Percentiles rank a stretch among this genome's conserved stretches.
These are phyloP conservation scores for Microdochium bolleyi DNA, from an alignment of 2,329 filamentous ascomycete species.

Conservation along the genomic window DNA sequence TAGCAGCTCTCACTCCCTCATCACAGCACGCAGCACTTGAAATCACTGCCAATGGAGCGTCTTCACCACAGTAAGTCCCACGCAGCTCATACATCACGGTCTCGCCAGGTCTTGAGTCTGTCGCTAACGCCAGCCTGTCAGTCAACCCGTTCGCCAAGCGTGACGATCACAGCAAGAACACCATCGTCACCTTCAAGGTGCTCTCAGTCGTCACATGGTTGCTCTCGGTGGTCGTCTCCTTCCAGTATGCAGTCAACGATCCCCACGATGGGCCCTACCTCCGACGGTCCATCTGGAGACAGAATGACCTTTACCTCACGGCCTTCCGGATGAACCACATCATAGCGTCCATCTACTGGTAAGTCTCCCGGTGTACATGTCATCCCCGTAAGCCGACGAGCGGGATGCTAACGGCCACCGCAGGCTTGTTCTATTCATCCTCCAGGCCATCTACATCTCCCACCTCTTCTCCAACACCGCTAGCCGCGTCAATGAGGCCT, in stretches of 20 bases:
- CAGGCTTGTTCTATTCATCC: constrained; percentile 65
- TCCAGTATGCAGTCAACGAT: constrained; percentile 64
- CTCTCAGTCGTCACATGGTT: constrained; percentile 69
- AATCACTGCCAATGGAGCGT: not conserved
- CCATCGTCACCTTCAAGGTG: constrained; percentile 67
- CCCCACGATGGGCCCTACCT: constrained; percentile 54
- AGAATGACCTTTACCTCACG: constrained; percentile 59
- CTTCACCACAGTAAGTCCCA: not conserved
- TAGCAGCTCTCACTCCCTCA: not conserved
- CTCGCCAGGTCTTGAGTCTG: not conserved
- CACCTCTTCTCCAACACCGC: constrained; percentile 65
- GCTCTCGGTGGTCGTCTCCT: constrained; percentile 59
- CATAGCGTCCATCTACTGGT: constrained; percentile 71
- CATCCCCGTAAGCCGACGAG: not conserved
- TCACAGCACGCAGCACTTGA: not conserved
- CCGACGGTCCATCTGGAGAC: constrained; percentile 64
- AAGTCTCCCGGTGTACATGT: constrained; percentile 12
- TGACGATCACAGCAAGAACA: constrained; percentile 53
- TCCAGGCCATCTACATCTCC: constrained; percentile 68
- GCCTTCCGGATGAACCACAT: constrained; percentile 67
- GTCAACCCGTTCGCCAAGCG: constrained; percentile 71
- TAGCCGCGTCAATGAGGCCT: constrained; percentile 58
- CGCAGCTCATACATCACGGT: not conserved
- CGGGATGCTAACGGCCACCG: constrained; percentile 2
- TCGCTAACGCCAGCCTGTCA: constrained; percentile 18